These are phyloP conservation scores for Pleomassaria siparia DNA, from an alignment of 2,329 filamentous ascomycete genomes.

Conservation along the genomic window DNA sequence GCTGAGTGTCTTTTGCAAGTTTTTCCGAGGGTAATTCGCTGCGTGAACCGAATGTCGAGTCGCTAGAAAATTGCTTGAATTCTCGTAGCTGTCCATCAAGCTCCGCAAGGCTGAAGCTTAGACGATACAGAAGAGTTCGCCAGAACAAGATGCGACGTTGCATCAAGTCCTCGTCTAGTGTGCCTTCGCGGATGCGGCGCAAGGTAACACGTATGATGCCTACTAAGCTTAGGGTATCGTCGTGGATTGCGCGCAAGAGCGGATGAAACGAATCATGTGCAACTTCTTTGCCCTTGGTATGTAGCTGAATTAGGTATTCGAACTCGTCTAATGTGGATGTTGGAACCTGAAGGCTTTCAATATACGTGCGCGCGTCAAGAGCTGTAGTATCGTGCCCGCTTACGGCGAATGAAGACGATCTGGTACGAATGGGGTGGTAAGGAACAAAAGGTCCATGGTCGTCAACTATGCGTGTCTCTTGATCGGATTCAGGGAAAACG, in stretches of 20 bases:
- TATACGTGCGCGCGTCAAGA: neutral
- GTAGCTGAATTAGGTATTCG: neutral
- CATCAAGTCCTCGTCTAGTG: neutral
- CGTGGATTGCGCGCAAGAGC: neutral
- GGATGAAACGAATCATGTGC: neutral
- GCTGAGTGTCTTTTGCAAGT: neutral
- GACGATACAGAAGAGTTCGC: neutral
- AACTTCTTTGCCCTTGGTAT: neutral
- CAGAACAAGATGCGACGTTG: neutral
- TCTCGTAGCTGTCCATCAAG: neutral
- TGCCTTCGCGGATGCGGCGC: neutral
- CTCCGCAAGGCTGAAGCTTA: neutral
- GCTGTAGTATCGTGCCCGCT: neutral
- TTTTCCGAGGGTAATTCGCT: neutral
- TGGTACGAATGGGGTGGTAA: neutral
- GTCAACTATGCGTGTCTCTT: neutral
- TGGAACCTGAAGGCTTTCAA: neutral
- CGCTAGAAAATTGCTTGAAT: neutral
- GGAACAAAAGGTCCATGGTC: neutral
- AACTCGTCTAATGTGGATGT: neutral
- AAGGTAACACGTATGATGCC: neutral
- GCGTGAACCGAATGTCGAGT: neutral
- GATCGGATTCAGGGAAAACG: neutral
- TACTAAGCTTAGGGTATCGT: neutral
- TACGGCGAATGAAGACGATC: neutral